Conservation (phyloP, 352 stramenopile genomes). For the Globisporangium abappressorium region DNA sequence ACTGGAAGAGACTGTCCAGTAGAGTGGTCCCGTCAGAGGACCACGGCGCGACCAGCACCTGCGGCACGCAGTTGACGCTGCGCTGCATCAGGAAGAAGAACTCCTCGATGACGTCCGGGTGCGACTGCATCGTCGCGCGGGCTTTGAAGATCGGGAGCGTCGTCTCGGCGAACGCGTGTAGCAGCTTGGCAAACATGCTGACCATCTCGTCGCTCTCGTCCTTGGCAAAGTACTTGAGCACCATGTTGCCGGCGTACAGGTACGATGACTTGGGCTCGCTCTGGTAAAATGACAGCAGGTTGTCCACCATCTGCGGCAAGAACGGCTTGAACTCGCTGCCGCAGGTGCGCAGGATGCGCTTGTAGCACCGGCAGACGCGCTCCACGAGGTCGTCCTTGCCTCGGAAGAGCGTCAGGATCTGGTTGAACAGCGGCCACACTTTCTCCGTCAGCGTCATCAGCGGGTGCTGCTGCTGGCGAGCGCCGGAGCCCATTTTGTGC, state of each 20-base stretch:
- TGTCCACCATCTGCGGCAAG: slow-evolving; percentile 72
- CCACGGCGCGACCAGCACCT: slow-evolving; percentile 48
- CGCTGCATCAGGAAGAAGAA: slow-evolving; percentile 95
- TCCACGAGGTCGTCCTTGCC: slow-evolving; percentile 79
- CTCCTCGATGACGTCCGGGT: slow-evolving; percentile 95
- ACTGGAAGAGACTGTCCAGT: slow-evolving; percentile 81
- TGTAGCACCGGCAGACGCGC: slow-evolving; percentile 82
- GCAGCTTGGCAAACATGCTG: slow-evolving; percentile 49
- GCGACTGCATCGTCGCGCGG: slow-evolving; percentile 49
- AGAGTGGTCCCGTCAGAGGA: slow-evolving; percentile 40
- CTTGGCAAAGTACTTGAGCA: slow-evolving; percentile 72
- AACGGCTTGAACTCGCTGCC: slow-evolving; percentile 58
- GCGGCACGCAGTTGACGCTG: slow-evolving; percentile 82
- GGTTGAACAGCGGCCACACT: slow-evolving; percentile 78
- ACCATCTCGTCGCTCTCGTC: slow-evolving; percentile 31
- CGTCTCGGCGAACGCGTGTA: slow-evolving; percentile 62
- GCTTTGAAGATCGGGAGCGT: slow-evolving; percentile 85
- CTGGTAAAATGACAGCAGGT: slow-evolving; percentile 75
- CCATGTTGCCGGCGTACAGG: slow-evolving; percentile 79
- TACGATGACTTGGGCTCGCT: slow-evolving; percentile 83
- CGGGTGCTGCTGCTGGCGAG: slow-evolving; percentile 24
- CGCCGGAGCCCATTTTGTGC: slow-evolving; percentile 17
- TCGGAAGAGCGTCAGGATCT: slow-evolving; percentile 74
- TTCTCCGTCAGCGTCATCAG: slow-evolving; percentile 73
- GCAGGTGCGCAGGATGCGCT: slow-evolving; percentile 80